Conservation (phyloP, 148 eudicot species). For the Nepenthes mirabilis region DNA sequence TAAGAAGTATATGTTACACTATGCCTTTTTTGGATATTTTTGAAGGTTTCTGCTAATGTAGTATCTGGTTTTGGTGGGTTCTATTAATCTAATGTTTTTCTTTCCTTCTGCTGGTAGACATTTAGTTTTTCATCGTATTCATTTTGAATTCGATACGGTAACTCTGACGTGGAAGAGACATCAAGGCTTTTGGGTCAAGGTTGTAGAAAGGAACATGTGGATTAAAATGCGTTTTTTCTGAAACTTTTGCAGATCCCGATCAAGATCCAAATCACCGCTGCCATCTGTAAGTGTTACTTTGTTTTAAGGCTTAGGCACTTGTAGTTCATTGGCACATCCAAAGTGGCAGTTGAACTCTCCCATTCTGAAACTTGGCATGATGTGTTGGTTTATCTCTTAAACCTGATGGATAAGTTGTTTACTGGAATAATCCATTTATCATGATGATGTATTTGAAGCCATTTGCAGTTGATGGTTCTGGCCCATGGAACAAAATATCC, state of each 20-base stretch:
- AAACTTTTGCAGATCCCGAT: constrained; percentile 76
- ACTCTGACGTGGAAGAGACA: constrained; percentile 38
- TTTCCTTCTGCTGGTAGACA: neutral
- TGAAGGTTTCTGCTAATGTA: neutral
- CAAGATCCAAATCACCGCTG: constrained; percentile 46
- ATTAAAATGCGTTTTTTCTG: constrained; percentile 46
- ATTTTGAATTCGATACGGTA: constrained; percentile 16
- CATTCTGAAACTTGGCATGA: no score
- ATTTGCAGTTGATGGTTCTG: no score
- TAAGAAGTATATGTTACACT: constrained; percentile 7
- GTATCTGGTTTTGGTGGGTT: constrained; percentile 1
- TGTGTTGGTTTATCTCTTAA: no score
- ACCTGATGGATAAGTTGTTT: no score
- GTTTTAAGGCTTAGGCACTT: no score
- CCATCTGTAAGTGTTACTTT: no score
- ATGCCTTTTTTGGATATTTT: constrained; percentile 2
- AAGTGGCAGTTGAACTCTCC: no score
- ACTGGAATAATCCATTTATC: no score
- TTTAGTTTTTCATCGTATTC: constrained; percentile 10
- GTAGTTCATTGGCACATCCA: no score
- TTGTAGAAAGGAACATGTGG: constrained; percentile 36
- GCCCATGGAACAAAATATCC: no score
- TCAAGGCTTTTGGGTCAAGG: constrained; percentile 43
- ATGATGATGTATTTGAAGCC: no score
- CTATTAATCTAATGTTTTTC: neutral